Percentiles rank a stretch among this genome's conserved stretches.
These are phyloP conservation scores for Fusarium pseudocircinatum DNA, from an alignment of 2,329 filamentous ascomycete species.

Conservation along the genomic window DNA sequence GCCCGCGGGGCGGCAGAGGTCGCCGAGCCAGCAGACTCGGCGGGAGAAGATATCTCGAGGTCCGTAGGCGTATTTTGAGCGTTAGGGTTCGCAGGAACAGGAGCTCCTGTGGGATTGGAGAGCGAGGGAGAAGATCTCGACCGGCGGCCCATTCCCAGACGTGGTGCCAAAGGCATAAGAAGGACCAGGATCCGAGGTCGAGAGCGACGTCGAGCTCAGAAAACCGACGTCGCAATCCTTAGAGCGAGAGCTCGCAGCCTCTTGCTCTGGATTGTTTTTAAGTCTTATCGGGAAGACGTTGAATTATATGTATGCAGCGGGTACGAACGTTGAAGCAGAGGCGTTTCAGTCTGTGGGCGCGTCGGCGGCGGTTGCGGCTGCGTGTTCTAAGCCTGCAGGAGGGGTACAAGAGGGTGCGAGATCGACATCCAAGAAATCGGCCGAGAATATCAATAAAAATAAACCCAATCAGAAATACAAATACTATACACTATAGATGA, in stretches of 20 bases:
- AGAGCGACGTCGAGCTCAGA: slow-evolving; percentile 33
- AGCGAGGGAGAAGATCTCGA: slow-evolving; percentile 43
- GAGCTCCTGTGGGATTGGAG: slow-evolving; percentile 55
- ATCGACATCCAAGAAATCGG: slow-evolving; percentile 21
- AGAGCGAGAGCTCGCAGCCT: slow-evolving; percentile 27
- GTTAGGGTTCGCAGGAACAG: slow-evolving; percentile 44
- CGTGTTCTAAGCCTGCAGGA: slow-evolving; percentile 28
- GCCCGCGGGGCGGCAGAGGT: slow-evolving; percentile 35
- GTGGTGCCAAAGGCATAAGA: slow-evolving; percentile 43
- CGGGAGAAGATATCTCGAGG: slow-evolving; percentile 47
- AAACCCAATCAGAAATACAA: slow-evolving; percentile 3
- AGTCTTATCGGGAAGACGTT: slow-evolving; percentile 26
- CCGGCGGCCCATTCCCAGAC: slow-evolving; percentile 43
- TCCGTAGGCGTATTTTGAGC: slow-evolving; percentile 53
- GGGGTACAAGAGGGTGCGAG: slow-evolving; percentile 12
- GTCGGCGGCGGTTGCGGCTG: slow-evolving; percentile 23
- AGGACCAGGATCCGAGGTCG: slow-evolving; percentile 36
- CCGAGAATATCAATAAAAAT: not conserved
- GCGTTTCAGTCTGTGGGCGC: slow-evolving; percentile 21
- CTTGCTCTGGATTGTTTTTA: not conserved
- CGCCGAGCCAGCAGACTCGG: slow-evolving; percentile 51
- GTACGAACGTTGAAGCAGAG: slow-evolving; percentile 22
- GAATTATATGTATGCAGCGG: slow-evolving; percentile 23
- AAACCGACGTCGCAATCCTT: slow-evolving; percentile 34
- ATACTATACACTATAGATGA: slow-evolving; percentile 10